Conservation (phyloP, 2,329 filamentous ascomycete species). For the Pseudophaeomoniella oleicola region DNA sequence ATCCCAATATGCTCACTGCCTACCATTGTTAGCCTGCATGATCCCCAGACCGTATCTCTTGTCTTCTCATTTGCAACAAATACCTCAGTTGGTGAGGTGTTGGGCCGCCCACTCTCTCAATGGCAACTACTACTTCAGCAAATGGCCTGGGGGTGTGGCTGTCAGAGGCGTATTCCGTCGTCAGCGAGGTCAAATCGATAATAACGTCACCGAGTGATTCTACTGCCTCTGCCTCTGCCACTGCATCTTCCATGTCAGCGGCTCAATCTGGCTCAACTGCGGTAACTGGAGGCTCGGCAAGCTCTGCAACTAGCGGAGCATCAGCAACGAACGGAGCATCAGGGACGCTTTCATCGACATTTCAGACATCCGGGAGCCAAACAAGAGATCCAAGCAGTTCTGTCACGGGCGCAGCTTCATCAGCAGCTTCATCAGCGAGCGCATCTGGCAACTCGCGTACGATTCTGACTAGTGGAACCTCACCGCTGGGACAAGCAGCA, state of each 20-base stretch:
- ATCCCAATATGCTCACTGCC: background rate
- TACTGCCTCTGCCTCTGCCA: background rate
- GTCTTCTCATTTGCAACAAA: background rate
- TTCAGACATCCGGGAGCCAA: background rate
- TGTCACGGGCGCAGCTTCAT: background rate
- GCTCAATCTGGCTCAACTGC: background rate
- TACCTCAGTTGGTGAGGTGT: too few relatives aligned
- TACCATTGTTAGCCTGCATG: background rate
- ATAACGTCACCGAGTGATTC: background rate
- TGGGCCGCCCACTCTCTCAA: background rate
- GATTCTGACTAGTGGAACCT: background rate
- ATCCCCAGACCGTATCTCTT: background rate
- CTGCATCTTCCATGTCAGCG: background rate
- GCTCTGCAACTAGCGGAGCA: background rate
- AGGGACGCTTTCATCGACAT: background rate
- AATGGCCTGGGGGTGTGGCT: background rate
- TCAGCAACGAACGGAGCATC: background rate
- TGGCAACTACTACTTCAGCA: background rate
- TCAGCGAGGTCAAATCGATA: conserved; percentile 1
- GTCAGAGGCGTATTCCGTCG: conserved; percentile 1
- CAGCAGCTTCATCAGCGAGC: too few relatives aligned
- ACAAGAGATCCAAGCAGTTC: background rate
- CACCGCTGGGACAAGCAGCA: conserved; percentile 6
- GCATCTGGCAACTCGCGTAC: too few relatives aligned
- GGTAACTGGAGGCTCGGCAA: background rate